Base-by-base conservation (phyloP, 495 filamentous ascomycete genomes). In the Trichoderma orchidacearum region DNA sequence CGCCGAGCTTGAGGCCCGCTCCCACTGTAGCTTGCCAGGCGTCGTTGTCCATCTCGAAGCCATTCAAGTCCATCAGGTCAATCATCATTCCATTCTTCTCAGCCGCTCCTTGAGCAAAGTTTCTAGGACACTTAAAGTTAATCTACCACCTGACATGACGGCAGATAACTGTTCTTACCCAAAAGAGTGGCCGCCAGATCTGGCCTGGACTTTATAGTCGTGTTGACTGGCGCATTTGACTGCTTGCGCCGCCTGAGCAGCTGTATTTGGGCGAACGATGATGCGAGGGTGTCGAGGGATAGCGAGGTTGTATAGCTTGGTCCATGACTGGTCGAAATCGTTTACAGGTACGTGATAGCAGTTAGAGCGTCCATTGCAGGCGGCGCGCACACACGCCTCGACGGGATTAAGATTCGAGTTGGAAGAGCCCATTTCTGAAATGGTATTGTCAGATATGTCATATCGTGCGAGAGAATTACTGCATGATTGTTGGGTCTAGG, bases 151-250 rank as follows among this genome's bases (percentile, higher is more conserved):
- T n/a, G n/a, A 35, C 32, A 35, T 35, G n/a, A n/a, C 32, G 32
- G 8, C 32, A 8, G 8, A 35, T 35, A 8, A n/a, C 8, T 8
- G 8, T 27, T 55, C 73, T 57, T 59, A 76, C 73, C 65, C 73
- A 68, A 85, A 89, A 13, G 83, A 87, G 63, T 90, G 88, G 1
- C 88, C 88, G 13, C 87, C 87, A 35, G 80, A 81, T 60, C 76
- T 80, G 9, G 86, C 73, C 59, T 87, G 85, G 21, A 90, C 84
- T 60, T 84, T 83, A 60, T 81, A 66, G 32, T 66, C 70, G 55
- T 74, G 67, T 3, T 66, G 60, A 0, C 64, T 68, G 0, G 84
- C 85, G 59, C 85, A 89, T 55, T 71, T 73, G 11, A 88, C 73
- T 3, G 82, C 73, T 23, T 64, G 71, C 0, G 81, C 74, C 12